Evolutionary conservation across 2,329 filamentous ascomycete species (phyloP).

Genomic region (Corinectria fuckeliana): DNA sequence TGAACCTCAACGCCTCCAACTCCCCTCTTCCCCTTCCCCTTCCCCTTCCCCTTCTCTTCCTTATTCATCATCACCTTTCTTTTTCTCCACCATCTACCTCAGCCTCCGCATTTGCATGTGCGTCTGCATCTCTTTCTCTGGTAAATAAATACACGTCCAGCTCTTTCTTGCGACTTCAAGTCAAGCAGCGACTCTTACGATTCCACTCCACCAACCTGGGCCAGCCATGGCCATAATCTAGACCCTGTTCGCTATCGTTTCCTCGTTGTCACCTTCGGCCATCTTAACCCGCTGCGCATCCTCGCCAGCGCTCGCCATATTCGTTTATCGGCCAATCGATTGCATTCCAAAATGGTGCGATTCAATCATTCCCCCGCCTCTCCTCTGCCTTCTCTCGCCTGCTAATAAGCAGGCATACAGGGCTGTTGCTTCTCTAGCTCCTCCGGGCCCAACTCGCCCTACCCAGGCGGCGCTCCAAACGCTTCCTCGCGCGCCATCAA

Average conservation of each 20-base stretch:
- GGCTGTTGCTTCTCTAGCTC: constrained; percentile 66
- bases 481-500: constrained; percentile 63
- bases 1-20: background rate
- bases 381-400: background rate
- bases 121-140: constrained; percentile 2
- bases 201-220: constrained; percentile 16
- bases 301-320: background rate
- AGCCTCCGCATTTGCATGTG: background rate
- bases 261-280: background rate
- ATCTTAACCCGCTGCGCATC: background rate
- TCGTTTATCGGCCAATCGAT: constrained; percentile 10
- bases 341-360: constrained; percentile 28
- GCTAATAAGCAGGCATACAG: constrained; percentile 44
- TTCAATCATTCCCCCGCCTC: background rate
- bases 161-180: constrained; percentile 10
- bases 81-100: background rate
- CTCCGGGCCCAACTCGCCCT: constrained; percentile 60
- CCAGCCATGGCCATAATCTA: constrained; percentile 28
- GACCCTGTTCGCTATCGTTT: background rate
- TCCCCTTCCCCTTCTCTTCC: background rate
- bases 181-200: background rate
- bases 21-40: background rate
- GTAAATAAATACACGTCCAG: background rate
- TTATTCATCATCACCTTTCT: background rate
- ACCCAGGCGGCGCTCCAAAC: constrained; percentile 56